phyloP scores from a whole-genome alignment of 164 flowering plant species.

The Annona squamosa region DNA sequence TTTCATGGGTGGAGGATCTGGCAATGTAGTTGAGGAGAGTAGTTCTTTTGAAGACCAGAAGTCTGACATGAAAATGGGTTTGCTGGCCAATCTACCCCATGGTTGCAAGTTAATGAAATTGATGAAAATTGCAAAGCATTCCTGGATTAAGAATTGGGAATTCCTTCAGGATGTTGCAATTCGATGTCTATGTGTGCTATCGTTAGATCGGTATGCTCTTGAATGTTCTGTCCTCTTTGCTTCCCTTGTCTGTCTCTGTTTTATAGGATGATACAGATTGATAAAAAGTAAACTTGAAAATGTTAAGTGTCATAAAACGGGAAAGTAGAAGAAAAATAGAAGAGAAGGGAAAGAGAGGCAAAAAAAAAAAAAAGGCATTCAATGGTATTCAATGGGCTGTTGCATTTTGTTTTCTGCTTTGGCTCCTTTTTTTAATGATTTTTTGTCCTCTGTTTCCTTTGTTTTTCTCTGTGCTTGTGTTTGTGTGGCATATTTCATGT shows the following conservation, averaged over 20 bases:
- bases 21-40: slow-evolving; percentile 19
- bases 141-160: slow-evolving; percentile 78
- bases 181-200: slow-evolving; percentile 78
- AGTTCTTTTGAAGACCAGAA: slow-evolving; percentile 19
- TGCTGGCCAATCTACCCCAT: slow-evolving; percentile 31
- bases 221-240: background rate
- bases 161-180: slow-evolving; percentile 96
- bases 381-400: background rate
- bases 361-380: background rate
- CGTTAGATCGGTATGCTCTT: slow-evolving; percentile 77
- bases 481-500: background rate
- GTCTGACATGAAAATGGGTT: slow-evolving; percentile 17
- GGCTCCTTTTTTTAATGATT: background rate
- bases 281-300: too few species aligned
- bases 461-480: background rate
- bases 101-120: slow-evolving; percentile 49
- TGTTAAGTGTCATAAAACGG: too few species aligned
- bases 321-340: too few species aligned
- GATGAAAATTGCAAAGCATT: slow-evolving; percentile 59
- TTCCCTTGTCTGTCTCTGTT: background rate
- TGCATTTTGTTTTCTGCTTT: background rate
- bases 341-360: background rate
- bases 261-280: background rate
- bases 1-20: slow-evolving; percentile 17
- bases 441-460: background rate